A percentile compares a stretch with the other conserved stretches of the same genome.
phyloP scores from a whole-genome alignment of 2,329 filamentous ascomycete species.

The Plenodomus biglobosus region DNA sequence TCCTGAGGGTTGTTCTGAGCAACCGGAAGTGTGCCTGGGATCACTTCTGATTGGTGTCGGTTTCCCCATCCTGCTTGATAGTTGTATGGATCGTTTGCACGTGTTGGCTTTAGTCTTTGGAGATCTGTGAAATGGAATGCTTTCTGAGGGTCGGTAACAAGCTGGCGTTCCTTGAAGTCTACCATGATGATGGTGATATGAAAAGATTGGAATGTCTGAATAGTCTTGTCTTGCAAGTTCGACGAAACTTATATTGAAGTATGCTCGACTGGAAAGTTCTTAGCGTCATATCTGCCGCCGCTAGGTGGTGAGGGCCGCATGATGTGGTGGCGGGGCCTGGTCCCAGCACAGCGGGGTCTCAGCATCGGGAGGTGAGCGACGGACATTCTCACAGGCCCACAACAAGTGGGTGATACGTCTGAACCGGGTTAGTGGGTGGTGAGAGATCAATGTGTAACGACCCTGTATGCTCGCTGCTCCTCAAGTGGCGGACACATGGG shows the following conservation, averaged over 20 bases:
- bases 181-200: conserved; percentile 23
- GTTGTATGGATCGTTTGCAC: conserved; percentile 44
- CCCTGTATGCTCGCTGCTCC: background rate
- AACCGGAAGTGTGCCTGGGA: conserved; percentile 48
- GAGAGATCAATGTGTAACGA: conserved; percentile 12
- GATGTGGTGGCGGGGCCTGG: conserved; percentile 39
- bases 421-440: conserved; percentile 27
- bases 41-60: conserved; percentile 46
- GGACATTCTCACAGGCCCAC: conserved; percentile 21
- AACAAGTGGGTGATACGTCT: conserved; percentile 4
- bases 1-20: conserved; percentile 49
- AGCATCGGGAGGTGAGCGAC: conserved; percentile 16
- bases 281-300: conserved; percentile 35
- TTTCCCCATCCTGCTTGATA: conserved; percentile 45
- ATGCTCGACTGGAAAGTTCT: conserved; percentile 18
- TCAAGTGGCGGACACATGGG: conserved; percentile 4
- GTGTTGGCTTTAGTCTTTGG: conserved; percentile 42
- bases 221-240: conserved; percentile 12
- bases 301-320: conserved; percentile 32
- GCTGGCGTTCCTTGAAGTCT: conserved; percentile 40
- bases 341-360: conserved; percentile 30
- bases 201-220: conserved; percentile 1
- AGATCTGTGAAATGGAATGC: conserved; percentile 45
- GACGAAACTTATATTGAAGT: conserved; percentile 33
- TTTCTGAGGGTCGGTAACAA: conserved; percentile 42